Evolutionary conservation across 2,329 filamentous ascomycete species (phyloP), one percentile per base, ranked within the genome.

Genomic region (Aspergillus caelatus): DNA sequence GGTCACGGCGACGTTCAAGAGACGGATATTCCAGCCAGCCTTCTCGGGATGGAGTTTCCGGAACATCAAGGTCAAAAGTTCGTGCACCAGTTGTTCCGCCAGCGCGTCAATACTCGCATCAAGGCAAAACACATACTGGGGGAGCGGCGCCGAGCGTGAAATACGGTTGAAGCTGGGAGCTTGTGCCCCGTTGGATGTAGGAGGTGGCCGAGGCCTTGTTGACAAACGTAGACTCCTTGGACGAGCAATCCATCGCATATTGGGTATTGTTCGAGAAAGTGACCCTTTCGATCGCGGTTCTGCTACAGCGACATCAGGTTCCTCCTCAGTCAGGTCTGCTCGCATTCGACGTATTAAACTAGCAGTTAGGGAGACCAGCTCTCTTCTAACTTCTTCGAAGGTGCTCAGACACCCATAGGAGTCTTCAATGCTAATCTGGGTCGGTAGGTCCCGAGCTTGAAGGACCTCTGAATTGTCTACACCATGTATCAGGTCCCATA

Each of bases 391-490:
- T 63, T 89, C 84, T 1, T 86, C 77, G 58, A 90, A 74, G 0
- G 84, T 88, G 68, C 90, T 86, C 1, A 97, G 81, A 0, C 88
- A 87, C 28, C 87, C 85, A 75, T 96, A 98, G 19, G 93, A 95
- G 78, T 98, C 94, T 74, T 98, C 94, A 67, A 98, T 95, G 76
- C 92, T 95, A 74, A 98, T 96, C 77, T 97, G 94, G 1, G 88
- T 88, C 0, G 94, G 94, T 1, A 96, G 78, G 52, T 88, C 86
- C 68, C 86, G 87, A 2, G 88, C 90, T 66, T 88, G 84, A 57
- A 88, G 88, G 21, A 98, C 93, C 63, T 92, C 88, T 0, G 85
- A 83, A 58, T 88, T 80, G 75, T 98, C 94, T 32, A 93, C 83
- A 7, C 94, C 94, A 74, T 97, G 90, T 2, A 98, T 80, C 8